Conservation (phyloP, 2,329 filamentous ascomycete species). For the Fusarium phyllophilum region DNA sequence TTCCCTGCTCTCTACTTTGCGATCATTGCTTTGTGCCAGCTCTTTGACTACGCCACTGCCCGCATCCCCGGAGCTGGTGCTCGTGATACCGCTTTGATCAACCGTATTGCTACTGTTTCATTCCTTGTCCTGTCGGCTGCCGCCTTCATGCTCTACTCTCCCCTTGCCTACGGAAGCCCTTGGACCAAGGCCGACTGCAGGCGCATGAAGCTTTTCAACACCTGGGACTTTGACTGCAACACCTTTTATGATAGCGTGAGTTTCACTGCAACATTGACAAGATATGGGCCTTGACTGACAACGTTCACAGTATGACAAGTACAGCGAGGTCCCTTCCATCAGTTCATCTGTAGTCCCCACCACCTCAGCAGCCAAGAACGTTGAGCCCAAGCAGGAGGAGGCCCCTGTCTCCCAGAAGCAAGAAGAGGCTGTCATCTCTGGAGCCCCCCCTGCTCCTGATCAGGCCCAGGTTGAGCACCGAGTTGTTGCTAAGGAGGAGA, state of each 20-base stretch:
- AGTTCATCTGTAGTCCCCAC: slow-evolving; percentile 46
- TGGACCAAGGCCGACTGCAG: slow-evolving; percentile 93
- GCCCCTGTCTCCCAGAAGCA: slow-evolving; percentile 39
- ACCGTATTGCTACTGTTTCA: slow-evolving; percentile 75
- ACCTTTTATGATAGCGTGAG: slow-evolving; percentile 88
- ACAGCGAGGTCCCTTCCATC: slow-evolving; percentile 45
- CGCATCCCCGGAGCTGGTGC: slow-evolving; percentile 76
- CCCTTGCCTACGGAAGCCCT: slow-evolving; percentile 89
- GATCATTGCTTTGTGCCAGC: slow-evolving; percentile 87
- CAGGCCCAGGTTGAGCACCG: slow-evolving; percentile 57
- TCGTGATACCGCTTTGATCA: slow-evolving; percentile 73
- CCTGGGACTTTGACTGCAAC: slow-evolving; percentile 99
- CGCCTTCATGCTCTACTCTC: slow-evolving; percentile 86
- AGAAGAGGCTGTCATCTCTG: slow-evolving; percentile 55
- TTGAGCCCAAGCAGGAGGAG: slow-evolving; percentile 41
- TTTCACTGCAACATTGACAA: slow-evolving; percentile 43
- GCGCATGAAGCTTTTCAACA: slow-evolving; percentile 84
- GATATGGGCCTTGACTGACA: slow-evolving; percentile 27
- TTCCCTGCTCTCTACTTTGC: slow-evolving; percentile 97
- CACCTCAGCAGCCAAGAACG: slow-evolving; percentile 41
- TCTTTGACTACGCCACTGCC: slow-evolving; percentile 84
- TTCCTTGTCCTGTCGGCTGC: slow-evolving; percentile 80
- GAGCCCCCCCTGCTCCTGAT: slow-evolving; percentile 54
- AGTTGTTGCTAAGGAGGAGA: slow-evolving; percentile 74
- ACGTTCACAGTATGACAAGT: slow-evolving; percentile 59